A percentile compares a stretch with the other conserved stretches of the same genome.
Evolutionary conservation across 768 basidiomycete species (phyloP).

Genomic region (Xanthoconium stramineum): DNA sequence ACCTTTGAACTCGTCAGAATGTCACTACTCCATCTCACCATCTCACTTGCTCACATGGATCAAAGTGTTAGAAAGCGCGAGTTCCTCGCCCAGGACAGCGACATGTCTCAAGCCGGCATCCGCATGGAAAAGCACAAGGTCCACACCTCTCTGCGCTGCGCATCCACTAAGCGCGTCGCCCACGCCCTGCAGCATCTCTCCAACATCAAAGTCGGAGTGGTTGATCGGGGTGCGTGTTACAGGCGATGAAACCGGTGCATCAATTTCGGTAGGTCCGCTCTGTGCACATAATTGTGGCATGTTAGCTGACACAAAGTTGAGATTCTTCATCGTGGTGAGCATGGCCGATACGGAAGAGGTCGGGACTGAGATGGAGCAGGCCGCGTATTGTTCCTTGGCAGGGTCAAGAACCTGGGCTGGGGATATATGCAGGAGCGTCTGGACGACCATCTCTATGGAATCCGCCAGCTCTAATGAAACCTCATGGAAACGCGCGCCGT

Average conservation of each 20-base stretch:
- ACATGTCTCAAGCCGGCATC: conserved; percentile 87
- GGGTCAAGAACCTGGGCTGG: conserved; percentile 88
- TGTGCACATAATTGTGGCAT: conserved; percentile 44
- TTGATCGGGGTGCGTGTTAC: conserved; percentile 14
- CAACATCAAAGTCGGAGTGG: conserved; percentile 81
- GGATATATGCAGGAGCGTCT: conserved; percentile 87
- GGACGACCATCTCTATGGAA: conserved; percentile 84
- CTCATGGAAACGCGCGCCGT: conserved; percentile 49
- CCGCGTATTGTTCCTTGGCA: conserved; percentile 91
- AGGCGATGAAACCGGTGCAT: conserved; percentile 18
- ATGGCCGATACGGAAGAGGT: conserved; percentile 85
- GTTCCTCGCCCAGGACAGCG: conserved; percentile 81
- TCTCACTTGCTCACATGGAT: conserved; percentile 65
- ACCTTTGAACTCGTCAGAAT: conserved; percentile 48
- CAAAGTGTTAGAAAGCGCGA: conserved; percentile 74
- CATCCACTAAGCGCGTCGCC: conserved; percentile 85
- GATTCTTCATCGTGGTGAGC: conserved; percentile 87
- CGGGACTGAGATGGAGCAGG: conserved; percentile 83
- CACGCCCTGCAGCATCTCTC: conserved; percentile 84
- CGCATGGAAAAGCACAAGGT: conserved; percentile 87
- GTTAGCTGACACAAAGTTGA: conserved; percentile 92
- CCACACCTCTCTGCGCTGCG: conserved; percentile 81
- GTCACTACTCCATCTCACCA: background rate
- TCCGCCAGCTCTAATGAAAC: conserved; percentile 88
- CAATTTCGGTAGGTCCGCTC: conserved; percentile 11